Evolutionary conservation across 2,329 filamentous ascomycete species (phyloP), one percentile per base, ranked within the genome.

Genomic region (Drechslerella coelobrocha): DNA sequence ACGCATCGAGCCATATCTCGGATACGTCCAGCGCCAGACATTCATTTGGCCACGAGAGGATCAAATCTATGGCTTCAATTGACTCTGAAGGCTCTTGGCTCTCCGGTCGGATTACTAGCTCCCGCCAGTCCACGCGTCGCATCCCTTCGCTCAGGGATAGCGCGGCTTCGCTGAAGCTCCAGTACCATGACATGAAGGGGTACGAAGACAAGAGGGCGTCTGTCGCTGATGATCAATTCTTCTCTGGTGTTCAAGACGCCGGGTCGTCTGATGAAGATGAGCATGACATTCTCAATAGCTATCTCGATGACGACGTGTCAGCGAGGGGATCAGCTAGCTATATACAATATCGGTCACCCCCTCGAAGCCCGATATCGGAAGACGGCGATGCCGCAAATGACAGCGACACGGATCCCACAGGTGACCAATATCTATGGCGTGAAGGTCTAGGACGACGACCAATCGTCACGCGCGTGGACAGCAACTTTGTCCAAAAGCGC

Each of bases 11-110:
- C n/a, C 66, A 63, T 55, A 53, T 71, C 39, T 71, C 66, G 2
- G 66, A 71, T n/a, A 60, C 59, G 1, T 71, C 66, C 4, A 71
- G 66, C 34, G 41, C 41, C 8, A 34, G 66, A 17, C 54, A 71
- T 24, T 71, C 66, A 5, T 59, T 63, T 21, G 47, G 57, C 26
- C 51, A 57, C 26, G 66, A 71, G 34, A 29, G 66, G 17, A 63
- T 71, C 26, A 27, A 41, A 14, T 97, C 93, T 0, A 83, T 97
- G 17, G 94, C 92, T 1, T 97, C 92, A 0, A 91, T 97, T 68
- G 94, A 97, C 77, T 97, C 92, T 0, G 94, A 99, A 80, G 94
- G 86, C 2, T 97, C 92, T 0, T 99, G 94, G 94, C 86, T 99
- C 47, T 94, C 92, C 2, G 92, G 93, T 14, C 87, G 88, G 62